phyloP scores from a whole-genome alignment of 2,329 filamentous ascomycete genomes.

The Pseudogymnoascus sp. region DNA sequence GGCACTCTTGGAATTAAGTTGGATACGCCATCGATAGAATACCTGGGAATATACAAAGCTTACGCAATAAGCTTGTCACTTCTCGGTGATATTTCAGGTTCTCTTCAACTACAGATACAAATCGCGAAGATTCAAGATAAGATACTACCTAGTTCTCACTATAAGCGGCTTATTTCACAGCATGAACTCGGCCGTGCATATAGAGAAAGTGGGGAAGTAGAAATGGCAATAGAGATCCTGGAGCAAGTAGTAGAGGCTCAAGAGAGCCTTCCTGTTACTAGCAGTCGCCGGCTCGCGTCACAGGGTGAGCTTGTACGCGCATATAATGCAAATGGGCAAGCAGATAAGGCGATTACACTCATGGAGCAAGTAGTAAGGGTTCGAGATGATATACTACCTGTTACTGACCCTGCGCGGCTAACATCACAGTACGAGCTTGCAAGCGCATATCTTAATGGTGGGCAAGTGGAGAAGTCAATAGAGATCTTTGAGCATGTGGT shows the following conservation, averaged over 20 bases:
- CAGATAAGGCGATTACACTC: conserved; percentile 8
- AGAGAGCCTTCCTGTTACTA: neutral
- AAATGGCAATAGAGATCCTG: neutral
- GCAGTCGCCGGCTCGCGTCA: conserved; percentile 10
- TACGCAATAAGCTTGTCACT: conserved; percentile 12
- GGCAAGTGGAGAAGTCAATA: neutral
- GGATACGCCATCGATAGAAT: conserved; percentile 13
- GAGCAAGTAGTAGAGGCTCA: conserved; percentile 5
- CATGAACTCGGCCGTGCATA: too few relatives aligned
- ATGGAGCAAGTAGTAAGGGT: conserved; percentile 12
- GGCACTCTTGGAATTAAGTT: conserved; percentile 9
- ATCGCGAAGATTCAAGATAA: neutral
- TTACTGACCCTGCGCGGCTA: conserved; percentile 1
- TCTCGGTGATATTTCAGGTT: neutral
- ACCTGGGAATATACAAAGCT: conserved; percentile 15
- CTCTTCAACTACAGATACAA: neutral
- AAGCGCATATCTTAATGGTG: neutral
- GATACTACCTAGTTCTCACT: neutral
- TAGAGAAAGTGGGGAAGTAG: too few relatives aligned
- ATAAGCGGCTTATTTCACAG: neutral
- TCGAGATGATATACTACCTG: neutral
- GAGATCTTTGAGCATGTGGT: conserved; percentile 8
- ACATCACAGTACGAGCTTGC: conserved; percentile 9
- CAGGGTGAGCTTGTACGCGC: conserved; percentile 9
- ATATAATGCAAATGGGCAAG: neutral